Conservation (phyloP, 75 land plant genomes). For the Isoetes taiwanensis region DNA sequence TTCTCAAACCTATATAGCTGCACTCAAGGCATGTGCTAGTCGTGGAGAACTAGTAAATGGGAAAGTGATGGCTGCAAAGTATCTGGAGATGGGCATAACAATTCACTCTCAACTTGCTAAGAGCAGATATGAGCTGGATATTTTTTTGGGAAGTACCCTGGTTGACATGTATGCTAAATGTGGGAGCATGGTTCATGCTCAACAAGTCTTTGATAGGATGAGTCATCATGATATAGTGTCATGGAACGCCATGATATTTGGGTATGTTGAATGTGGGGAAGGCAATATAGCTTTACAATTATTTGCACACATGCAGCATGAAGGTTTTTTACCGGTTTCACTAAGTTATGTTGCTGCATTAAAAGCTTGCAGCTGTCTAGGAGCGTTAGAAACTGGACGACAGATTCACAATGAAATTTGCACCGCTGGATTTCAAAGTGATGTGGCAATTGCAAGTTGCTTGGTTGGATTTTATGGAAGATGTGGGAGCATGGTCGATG, state of each 20-base stretch:
- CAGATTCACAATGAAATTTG: neutral
- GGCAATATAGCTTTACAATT: neutral
- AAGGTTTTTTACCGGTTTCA: neutral
- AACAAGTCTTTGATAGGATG: too few relatives aligned
- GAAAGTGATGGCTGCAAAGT: too few relatives aligned
- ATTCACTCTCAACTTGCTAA: too few relatives aligned
- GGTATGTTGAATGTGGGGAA: too few relatives aligned
- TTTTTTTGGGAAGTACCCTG: too few relatives aligned
- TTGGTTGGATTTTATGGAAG: slow-evolving; percentile 1
- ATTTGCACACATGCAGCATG: neutral
- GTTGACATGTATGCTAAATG: too few relatives aligned
- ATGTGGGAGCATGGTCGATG: slow-evolving; percentile 4
- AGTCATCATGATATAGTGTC: too few relatives aligned
- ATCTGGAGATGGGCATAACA: too few relatives aligned
- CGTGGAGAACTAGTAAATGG: too few relatives aligned
- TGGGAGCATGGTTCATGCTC: too few relatives aligned
- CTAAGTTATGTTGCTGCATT: neutral
- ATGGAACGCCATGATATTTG: too few relatives aligned
- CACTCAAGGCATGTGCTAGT: neutral
- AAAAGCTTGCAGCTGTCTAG: neutral
- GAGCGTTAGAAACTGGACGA: neutral
- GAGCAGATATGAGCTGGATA: neutral
- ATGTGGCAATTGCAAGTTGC: neutral
- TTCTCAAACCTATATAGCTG: neutral
- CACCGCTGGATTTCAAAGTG: neutral